Evolutionary conservation across 495 filamentous ascomycete genomes (phyloP).

Genomic region (Aspergillus nidulans): DNA sequence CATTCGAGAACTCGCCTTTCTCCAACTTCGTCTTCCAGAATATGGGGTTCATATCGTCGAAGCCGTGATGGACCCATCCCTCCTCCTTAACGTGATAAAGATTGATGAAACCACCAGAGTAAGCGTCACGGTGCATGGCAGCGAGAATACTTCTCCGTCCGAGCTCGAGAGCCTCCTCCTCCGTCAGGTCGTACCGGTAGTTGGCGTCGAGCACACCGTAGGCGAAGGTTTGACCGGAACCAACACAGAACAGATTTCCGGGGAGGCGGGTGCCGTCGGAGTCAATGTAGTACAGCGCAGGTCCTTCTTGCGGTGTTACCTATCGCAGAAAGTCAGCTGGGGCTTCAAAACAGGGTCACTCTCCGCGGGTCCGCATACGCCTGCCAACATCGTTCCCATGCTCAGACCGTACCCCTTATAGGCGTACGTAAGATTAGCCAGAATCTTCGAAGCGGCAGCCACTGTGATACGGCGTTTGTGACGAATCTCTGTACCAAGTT

Average conservation of each 20-base stretch:
- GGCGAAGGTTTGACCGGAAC: constrained; percentile 95
- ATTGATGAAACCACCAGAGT: constrained; percentile 98
- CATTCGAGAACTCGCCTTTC: constrained; percentile 97
- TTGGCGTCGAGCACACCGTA: constrained; percentile 96
- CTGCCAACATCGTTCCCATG: constrained; percentile 99
- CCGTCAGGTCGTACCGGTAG: constrained; percentile 82
- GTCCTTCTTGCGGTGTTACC: constrained; percentile 86
- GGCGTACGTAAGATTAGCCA: constrained; percentile 93
- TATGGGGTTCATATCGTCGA: constrained; percentile 89
- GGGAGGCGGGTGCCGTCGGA: constrained; percentile 89
- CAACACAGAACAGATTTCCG: constrained; percentile 97
- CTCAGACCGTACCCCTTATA: constrained; percentile 98
- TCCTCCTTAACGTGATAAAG: constrained; percentile 97
- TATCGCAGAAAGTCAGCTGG: constrained; percentile 10
- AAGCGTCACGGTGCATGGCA: constrained; percentile 96
- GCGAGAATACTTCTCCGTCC: constrained; percentile 88
- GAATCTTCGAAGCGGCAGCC: constrained; percentile 95
- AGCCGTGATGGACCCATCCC: constrained; percentile 97
- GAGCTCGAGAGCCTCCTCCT: constrained; percentile 83
- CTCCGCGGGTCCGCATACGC: constrained; percentile 47
- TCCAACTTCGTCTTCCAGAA: constrained; percentile 99
- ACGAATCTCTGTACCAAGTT: constrained; percentile 61
- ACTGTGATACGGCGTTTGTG: constrained; percentile 98
- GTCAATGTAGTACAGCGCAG: constrained; percentile 98
- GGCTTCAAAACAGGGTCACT: too few species aligned